These are phyloP conservation scores for Nepenthes mirabilis DNA, from an alignment of 148 eudicot species.

Conservation along the genomic window DNA sequence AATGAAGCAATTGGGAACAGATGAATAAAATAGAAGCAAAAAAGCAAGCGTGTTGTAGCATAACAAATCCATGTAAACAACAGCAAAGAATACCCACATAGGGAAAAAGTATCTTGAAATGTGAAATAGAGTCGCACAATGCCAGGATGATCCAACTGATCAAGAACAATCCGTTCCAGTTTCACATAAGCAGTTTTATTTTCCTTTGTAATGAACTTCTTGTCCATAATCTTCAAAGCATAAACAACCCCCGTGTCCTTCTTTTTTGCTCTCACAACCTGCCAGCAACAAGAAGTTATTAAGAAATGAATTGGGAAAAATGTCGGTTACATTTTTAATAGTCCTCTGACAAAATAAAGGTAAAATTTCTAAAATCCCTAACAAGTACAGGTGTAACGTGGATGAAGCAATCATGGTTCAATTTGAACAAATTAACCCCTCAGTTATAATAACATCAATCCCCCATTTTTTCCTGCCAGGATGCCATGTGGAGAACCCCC, in stretches of 20 bases:
- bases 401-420: no score
- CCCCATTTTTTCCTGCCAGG: no score
- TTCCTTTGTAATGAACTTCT: slow-evolving; percentile 94
- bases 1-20: slow-evolving; percentile 2
- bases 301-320: no score
- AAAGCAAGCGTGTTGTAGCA: not conserved
- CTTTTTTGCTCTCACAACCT: slow-evolving; percentile 95
- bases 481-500: no score
- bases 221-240: slow-evolving; percentile 98
- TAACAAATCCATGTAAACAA: slow-evolving; percentile 2
- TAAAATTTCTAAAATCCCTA: no score
- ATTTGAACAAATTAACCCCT: no score
- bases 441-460: no score
- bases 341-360: no score
- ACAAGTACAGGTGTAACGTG: no score
- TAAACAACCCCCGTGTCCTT: slow-evolving; percentile 79
- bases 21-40: slow-evolving; percentile 3
- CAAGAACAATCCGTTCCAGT: slow-evolving; percentile 88
- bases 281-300: slow-evolving; percentile 3
- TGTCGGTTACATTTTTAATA: no score
- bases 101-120: slow-evolving; percentile 85
- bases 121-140: slow-evolving; percentile 82
- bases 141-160: slow-evolving; percentile 96
- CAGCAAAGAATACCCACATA: slow-evolving; percentile 52
- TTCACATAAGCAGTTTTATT: slow-evolving; percentile 97